A percentile compares a stretch with the other conserved stretches of the same genome.
These are phyloP conservation scores for Cyclostephanos tholiformis DNA, from an alignment of 108 stramenopile species.

Conservation along the genomic window DNA sequence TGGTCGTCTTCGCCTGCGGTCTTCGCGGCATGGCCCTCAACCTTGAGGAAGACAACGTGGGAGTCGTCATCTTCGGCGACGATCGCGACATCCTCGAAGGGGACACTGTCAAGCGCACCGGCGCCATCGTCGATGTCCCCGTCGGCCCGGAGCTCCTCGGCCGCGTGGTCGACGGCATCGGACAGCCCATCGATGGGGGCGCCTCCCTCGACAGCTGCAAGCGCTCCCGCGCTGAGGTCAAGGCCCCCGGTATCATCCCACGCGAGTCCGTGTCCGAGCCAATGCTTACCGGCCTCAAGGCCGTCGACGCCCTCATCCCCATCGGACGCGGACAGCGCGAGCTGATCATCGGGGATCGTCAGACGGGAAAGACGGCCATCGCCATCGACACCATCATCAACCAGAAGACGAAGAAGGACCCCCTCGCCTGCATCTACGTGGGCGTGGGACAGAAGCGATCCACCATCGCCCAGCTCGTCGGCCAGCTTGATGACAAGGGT, in stretches of 20 bases:
- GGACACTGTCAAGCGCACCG: conserved; percentile 99
- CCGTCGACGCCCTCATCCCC: conserved; percentile 99
- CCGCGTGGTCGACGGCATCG: conserved; percentile 99
- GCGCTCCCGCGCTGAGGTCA: conserved; percentile 98
- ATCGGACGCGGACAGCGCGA: conserved; percentile 99
- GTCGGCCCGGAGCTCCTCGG: conserved; percentile 97
- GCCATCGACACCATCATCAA: conserved; percentile 99
- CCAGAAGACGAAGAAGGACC: conserved; percentile 99
- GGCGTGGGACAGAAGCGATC: conserved; percentile 99
- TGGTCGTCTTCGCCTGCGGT: conserved; percentile 97
- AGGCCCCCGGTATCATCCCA: conserved; percentile 99
- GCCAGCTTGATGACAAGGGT: conserved; percentile 95
- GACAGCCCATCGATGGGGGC: conserved; percentile 96
- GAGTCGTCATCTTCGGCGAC: conserved; percentile 99
- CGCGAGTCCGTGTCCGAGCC: conserved; percentile 99
- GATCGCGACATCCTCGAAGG: conserved; percentile 99
- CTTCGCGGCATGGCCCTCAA: conserved; percentile 99
- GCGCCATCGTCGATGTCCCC: conserved; percentile 99
- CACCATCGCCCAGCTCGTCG: conserved; percentile 99
- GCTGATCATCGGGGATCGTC: conserved; percentile 98
- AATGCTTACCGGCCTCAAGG: conserved; percentile 99
- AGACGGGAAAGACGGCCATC: conserved; percentile 99
- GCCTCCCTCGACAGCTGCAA: conserved; percentile 93
- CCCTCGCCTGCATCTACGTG: conserved; percentile 99
- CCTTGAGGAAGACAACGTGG: conserved; percentile 99